Conservation (phyloP, 1,284 basidiomycete species). For the Testicularia cyperi region DNA sequence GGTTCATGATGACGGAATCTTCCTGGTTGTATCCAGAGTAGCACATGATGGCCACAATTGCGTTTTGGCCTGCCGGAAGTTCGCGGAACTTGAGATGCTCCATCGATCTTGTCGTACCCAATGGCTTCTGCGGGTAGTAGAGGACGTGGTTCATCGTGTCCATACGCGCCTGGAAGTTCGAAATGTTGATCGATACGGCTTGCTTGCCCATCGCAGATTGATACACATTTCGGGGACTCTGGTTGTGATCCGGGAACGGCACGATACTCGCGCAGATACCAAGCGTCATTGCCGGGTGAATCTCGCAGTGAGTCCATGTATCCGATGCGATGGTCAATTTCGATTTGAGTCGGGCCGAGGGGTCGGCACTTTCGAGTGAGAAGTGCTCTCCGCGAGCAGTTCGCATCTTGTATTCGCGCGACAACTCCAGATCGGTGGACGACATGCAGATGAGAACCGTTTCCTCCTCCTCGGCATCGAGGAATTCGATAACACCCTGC, state of each 20-base stretch:
- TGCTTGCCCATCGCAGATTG: slow-evolving; percentile 95
- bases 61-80: slow-evolving; percentile 95
- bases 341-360: slow-evolving; percentile 74
- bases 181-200: slow-evolving; percentile 97
- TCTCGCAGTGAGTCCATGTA: slow-evolving; percentile 97
- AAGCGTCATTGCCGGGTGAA: slow-evolving; percentile 98
- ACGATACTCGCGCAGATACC: slow-evolving; percentile 98
- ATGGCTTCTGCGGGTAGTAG: slow-evolving; percentile 97
- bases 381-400: slow-evolving; percentile 64
- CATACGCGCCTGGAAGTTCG: slow-evolving; percentile 87
- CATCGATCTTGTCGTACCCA: slow-evolving; percentile 97
- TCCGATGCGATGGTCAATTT: slow-evolving; percentile 49
- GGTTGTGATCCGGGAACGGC: slow-evolving; percentile 99
- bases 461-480: slow-evolving; percentile 99
- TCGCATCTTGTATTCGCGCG: slow-evolving; percentile 62
- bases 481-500: slow-evolving; percentile 84
- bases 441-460: slow-evolving; percentile 99
- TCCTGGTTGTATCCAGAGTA: slow-evolving; percentile 99
- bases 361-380: slow-evolving; percentile 73
- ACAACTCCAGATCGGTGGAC: slow-evolving; percentile 84
- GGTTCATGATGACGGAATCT: slow-evolving; percentile 99
- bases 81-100: slow-evolving; percentile 97
- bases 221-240: slow-evolving; percentile 99
- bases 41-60: slow-evolving; percentile 95
- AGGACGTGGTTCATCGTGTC: slow-evolving; percentile 74